phyloP scores from a whole-genome alignment of 768 basidiomycete genomes.

The Russula vinacea region DNA sequence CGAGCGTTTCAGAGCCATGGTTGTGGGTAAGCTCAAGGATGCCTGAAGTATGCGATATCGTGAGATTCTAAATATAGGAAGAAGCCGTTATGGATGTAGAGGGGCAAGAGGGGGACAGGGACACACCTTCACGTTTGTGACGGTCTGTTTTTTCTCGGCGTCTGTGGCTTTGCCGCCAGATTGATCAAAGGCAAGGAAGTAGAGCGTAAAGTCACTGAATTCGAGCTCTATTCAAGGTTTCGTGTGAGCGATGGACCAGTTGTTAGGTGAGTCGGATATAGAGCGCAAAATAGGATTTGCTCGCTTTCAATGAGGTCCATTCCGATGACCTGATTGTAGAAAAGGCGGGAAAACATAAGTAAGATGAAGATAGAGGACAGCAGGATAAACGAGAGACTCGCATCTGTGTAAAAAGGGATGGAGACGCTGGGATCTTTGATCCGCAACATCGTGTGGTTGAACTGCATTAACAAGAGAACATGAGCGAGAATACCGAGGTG shows the following conservation, averaged over 20 bases:
- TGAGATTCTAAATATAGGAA: neutral
- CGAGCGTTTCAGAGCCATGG: slow-evolving; percentile 84
- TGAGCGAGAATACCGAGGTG: neutral
- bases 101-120: too few species aligned
- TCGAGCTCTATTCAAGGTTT: slow-evolving; percentile 44
- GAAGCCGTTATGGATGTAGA: neutral
- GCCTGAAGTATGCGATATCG: slow-evolving; percentile 39
- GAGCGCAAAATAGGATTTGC: slow-evolving; percentile 11
- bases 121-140: slow-evolving; percentile 64
- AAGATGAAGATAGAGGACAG: neutral
- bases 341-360: neutral
- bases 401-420: slow-evolving; percentile 75
- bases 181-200: slow-evolving; percentile 81
- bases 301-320: slow-evolving; percentile 36
- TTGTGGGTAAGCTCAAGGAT: slow-evolving; percentile 85
- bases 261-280: neutral
- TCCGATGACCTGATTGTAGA: slow-evolving; percentile 32
- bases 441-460: slow-evolving; percentile 87
- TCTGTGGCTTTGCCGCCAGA: slow-evolving; percentile 46
- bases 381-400: slow-evolving; percentile 33
- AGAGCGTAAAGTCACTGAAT: slow-evolving; percentile 66
- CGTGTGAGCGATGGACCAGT: neutral
- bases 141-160: slow-evolving; percentile 52
- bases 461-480: slow-evolving; percentile 39
- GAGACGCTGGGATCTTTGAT: slow-evolving; percentile 84